Conservation (phyloP, 1,284 basidiomycete genomes). For the Vanrija pseudolonga region DNA sequence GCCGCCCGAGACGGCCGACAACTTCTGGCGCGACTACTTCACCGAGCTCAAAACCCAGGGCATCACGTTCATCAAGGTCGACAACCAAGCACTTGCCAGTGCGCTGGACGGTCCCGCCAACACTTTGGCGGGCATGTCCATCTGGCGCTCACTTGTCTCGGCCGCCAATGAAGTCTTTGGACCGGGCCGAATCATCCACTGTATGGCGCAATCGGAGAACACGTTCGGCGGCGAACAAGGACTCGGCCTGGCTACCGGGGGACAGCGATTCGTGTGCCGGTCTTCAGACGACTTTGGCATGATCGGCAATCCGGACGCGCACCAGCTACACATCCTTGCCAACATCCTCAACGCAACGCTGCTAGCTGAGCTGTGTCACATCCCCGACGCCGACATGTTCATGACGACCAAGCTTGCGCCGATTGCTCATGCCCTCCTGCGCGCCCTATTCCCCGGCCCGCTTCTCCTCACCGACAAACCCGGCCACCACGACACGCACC, state of each 20-base stretch:
- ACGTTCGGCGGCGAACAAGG: slow-evolving; percentile 28
- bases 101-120: slow-evolving; percentile 9
- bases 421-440: slow-evolving; percentile 29
- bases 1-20: slow-evolving; percentile 17
- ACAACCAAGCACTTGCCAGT: slow-evolving; percentile 29
- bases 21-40: slow-evolving; percentile 40
- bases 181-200: slow-evolving; percentile 26
- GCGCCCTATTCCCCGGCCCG: slow-evolving; percentile 31
- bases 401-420: slow-evolving; percentile 22
- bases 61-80: slow-evolving; percentile 35
- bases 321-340: slow-evolving; percentile 26
- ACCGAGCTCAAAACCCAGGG: slow-evolving; percentile 22
- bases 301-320: slow-evolving; percentile 12
- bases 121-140: slow-evolving; percentile 7
- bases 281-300: slow-evolving; percentile 39
- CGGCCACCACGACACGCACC: slow-evolving; percentile 10
- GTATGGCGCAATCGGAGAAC: slow-evolving; percentile 35
- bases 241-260: not conserved
- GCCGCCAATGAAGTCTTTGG: slow-evolving; percentile 24
- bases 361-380: slow-evolving; percentile 24
- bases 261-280: slow-evolving; percentile 4
- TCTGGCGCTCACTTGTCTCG: slow-evolving; percentile 23
- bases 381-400: slow-evolving; percentile 42
- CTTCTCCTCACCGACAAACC: slow-evolving; percentile 33
- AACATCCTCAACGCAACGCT: slow-evolving; percentile 30